Evolutionary conservation across 1,284 basidiomycete genomes (phyloP).

Genomic region (Macrocystidia cucumis): DNA sequence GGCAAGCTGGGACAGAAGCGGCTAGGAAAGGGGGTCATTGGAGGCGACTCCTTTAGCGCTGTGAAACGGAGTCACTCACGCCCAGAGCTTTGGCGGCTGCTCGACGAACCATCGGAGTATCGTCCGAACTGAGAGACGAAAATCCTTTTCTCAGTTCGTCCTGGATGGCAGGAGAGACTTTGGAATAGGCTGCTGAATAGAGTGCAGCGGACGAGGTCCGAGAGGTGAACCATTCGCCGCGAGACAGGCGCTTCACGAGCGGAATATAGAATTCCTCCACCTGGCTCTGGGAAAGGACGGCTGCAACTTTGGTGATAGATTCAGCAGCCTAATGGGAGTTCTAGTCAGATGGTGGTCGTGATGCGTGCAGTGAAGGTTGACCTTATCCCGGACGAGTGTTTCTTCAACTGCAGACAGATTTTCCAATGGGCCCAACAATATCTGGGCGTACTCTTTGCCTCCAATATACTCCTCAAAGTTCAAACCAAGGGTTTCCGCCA

Average conservation of each 20-base stretch:
- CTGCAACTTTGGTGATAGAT: conserved; percentile 90
- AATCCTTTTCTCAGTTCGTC: conserved; percentile 90
- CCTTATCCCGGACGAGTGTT: conserved; percentile 97
- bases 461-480: conserved; percentile 95
- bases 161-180: conserved; percentile 68
- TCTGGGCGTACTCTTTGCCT: conserved; percentile 83
- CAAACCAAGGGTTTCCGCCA: conserved; percentile 93
- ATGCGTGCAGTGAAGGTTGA: conserved; percentile 22
- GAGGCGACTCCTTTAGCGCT: too few relatives aligned
- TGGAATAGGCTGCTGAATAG: conserved; percentile 88
- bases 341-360: not conserved
- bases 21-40: conserved; percentile 40
- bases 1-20: conserved; percentile 70
- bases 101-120: conserved; percentile 98
- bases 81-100: conserved; percentile 96
- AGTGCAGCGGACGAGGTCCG: conserved; percentile 94
- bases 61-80: too few relatives aligned
- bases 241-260: conserved; percentile 82
- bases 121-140: conserved; percentile 80
- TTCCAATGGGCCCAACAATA: conserved; percentile 90
- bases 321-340: conserved; percentile 72
- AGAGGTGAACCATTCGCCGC: conserved; percentile 99
- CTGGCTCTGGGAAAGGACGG: conserved; percentile 71
- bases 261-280: conserved; percentile 93
- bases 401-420: conserved; percentile 97